Percentiles rank a stretch among this genome's conserved stretches.
Evolutionary conservation across 148 eudicot species (phyloP).

Genomic region (Rhododendron ferrugineum): DNA sequence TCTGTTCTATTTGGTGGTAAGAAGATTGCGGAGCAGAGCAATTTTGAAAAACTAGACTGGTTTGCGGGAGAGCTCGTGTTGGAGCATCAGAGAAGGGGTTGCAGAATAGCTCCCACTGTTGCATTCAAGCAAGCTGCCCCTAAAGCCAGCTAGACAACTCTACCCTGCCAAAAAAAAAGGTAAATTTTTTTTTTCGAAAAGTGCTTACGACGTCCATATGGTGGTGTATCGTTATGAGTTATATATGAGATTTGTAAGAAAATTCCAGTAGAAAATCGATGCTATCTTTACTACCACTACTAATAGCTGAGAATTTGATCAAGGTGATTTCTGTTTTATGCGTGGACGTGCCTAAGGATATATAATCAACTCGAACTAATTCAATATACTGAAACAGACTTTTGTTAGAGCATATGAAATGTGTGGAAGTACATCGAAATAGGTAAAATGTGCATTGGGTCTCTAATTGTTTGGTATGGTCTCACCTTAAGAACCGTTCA

Average conservation of each 20-base stretch:
- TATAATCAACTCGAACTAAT: background rate
- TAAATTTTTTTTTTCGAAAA: background rate
- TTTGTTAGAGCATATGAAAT: background rate
- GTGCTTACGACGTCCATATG: background rate
- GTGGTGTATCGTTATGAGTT: background rate
- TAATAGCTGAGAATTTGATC: background rate
- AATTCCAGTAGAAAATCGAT: background rate
- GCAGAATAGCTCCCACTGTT: constrained; percentile 94
- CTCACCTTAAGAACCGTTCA: background rate
- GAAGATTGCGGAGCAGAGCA: constrained; percentile 66
- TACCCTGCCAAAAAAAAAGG: constrained; percentile 14
- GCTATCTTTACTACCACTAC: background rate
- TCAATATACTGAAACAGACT: background rate
- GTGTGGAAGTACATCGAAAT: background rate
- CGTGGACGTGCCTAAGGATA: background rate
- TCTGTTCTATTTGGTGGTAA: constrained; percentile 86
- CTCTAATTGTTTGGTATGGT: background rate
- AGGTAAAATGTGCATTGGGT: background rate
- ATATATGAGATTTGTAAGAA: background rate
- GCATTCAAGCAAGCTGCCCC: constrained; percentile 68
- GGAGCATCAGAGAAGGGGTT: constrained; percentile 89
- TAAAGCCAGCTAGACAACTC: constrained; percentile 25
- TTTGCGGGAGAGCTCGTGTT: constrained; percentile 79
- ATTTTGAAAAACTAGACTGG: constrained; percentile 88
- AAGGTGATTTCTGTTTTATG: background rate